Evolutionary conservation across 306 rosid genomes (phyloP), one percentile per base, ranked within the genome.

Genomic region (Chamaecrista fasciculata): DNA sequence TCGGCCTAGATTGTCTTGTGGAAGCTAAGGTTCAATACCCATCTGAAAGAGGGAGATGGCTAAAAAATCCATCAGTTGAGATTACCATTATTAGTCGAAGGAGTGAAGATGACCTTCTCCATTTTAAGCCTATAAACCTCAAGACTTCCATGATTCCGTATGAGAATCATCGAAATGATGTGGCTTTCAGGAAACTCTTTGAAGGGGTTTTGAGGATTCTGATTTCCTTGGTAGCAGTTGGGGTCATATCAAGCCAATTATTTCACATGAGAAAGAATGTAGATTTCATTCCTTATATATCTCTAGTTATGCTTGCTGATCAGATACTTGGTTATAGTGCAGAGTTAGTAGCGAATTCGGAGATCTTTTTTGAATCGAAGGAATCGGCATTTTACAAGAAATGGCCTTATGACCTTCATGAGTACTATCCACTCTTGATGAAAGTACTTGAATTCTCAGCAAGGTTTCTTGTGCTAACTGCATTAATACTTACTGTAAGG

Each of bases 21-120:
- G 61, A 71, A 46, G 76, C 62, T 31, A 59, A 71, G 61, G 69
- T 71, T 60, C 76, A 71, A 47, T 34, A 59, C 36, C 60, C 76
- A 19, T 52, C 76, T 59, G 44, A 33, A 33, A 31, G 25, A 31
- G 58, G 48, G 46, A 0, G 69, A 33, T 71, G 76, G 61, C 25
- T 60, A 11, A 59, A 46, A 48, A 46, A 46, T 47, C 68, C 68
- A 10, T 59, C 68, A 31, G 50, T 71, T 71, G 68, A 47, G 36
- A 59, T 60, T 3, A 59, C 26, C 37, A 47, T 60, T 5, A 31
- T 58, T 33, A 71, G 60, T 61, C 76, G 60, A 60, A 71, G 68
- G 50, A 63, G 7, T n/a, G 18, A 59, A 59, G 65, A 47, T 60
- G 76, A 71, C 11, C 39, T 26, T 8, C 68, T 71, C 20, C 50